A percentile compares a stretch with the other conserved stretches of the same genome.
phyloP scores from a whole-genome alignment of 1,284 basidiomycete species.

The Mycena citricolor region DNA sequence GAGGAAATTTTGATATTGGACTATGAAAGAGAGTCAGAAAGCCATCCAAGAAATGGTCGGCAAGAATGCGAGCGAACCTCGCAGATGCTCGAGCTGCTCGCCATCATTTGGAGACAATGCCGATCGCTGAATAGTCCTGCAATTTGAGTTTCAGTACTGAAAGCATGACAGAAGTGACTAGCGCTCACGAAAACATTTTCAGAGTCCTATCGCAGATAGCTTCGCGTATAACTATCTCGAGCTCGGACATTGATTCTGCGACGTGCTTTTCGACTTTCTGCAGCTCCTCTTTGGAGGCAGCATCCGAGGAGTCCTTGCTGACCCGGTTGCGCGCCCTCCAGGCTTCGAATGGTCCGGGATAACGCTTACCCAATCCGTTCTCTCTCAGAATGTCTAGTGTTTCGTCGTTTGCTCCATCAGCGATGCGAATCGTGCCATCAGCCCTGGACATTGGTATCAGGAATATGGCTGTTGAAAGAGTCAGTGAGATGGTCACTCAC shows the following conservation, averaged over 20 bases:
- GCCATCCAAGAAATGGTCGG: background rate
- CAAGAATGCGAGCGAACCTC: constrained; percentile 1
- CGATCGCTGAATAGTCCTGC: constrained; percentile 12
- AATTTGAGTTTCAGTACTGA: background rate
- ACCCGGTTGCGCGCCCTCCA: constrained; percentile 28
- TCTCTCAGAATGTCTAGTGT: constrained; percentile 31
- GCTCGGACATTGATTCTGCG: constrained; percentile 1
- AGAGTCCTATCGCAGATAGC: constrained; percentile 24
- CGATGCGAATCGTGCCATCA: constrained; percentile 29
- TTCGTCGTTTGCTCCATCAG: constrained; percentile 28
- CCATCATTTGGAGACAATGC: constrained; percentile 10
- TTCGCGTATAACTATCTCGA: constrained; percentile 26
- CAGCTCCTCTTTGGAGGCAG: constrained; percentile 6
- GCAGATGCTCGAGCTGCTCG: constrained; percentile 5
- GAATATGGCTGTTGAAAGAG: background rate
- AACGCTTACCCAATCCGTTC: constrained; percentile 32
- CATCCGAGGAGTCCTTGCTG: constrained; percentile 1
- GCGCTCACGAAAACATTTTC: constrained; percentile 32
- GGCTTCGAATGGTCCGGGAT: constrained; percentile 25
- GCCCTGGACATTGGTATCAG: constrained; percentile 24
- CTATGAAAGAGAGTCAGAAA: constrained; percentile 14
- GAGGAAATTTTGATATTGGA: constrained; percentile 14
- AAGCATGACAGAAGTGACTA: constrained; percentile 14
- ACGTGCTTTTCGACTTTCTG: constrained; percentile 7
- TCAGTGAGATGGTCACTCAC: background rate